Evolutionary conservation across 1,284 basidiomycete species (phyloP), one percentile per base, ranked within the genome.

Genomic region (Boletus subluridellus): DNA sequence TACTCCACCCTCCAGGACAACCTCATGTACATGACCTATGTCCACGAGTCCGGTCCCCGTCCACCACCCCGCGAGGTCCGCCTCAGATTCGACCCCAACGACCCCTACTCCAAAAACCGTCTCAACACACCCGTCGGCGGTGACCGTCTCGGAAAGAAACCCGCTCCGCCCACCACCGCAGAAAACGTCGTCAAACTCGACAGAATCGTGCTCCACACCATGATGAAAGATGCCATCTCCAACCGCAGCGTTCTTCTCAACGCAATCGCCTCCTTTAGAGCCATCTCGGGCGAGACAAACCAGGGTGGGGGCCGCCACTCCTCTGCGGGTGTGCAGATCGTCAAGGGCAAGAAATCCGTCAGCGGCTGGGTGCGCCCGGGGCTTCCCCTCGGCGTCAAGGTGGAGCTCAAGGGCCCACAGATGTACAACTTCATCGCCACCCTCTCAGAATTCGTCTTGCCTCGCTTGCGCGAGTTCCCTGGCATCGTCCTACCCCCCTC

Each of bases 1-100:
- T 74, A 90, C 71, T 77, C 80, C 54, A 90, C 94, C 10, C 82
- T 99, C 58, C 83, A 87, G 26, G 88, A 94, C 67, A 85, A 98
- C 76, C 78, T 97, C 65, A 85, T 99, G 80, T 99, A 99, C 82
- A 91, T 98, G 85, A 92, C 91, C 52, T 98, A 97, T 79, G 81
- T 87, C 59, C 94, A 96, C 74, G 82, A 83, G 66, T 74, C 79
- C 51, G 78, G 72, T 6, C 71, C 80, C 0, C 82, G 80, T 37
- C 78, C 82, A 21, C 76, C 80, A 7, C 77, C 81, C 0, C 82
- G 86, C 49, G 71, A 81, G 44, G 83, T 86, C 52, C 82, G 87
- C 48, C 84, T 87, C 53, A 82, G 77, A 14, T 94, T 86, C 80
- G 89, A 94, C 73, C 85, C 89, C 0, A 69, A 80, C 15, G 84